These are phyloP conservation scores for Verticillium klebahnii DNA, from an alignment of 2,329 filamentous ascomycete genomes.

Conservation along the genomic window DNA sequence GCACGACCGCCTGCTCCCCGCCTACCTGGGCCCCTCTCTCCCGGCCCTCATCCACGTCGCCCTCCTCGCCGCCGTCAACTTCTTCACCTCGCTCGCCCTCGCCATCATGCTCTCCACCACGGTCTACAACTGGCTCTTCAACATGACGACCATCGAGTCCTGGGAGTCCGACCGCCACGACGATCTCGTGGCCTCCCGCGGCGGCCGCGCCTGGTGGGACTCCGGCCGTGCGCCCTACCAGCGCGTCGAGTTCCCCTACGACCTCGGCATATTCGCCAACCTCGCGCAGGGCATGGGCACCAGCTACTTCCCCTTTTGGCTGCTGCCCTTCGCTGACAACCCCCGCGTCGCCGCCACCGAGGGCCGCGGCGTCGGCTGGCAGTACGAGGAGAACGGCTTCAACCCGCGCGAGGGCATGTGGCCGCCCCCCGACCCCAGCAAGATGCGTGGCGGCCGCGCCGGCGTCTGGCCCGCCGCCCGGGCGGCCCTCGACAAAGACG, in stretches of 20 bases:
- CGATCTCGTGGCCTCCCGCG: conserved; percentile 43
- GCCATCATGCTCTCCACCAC: conserved; percentile 61
- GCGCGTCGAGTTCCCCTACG: conserved; percentile 76
- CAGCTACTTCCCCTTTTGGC: conserved; percentile 60
- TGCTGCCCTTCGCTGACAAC: conserved; percentile 59
- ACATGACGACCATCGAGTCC: conserved; percentile 75
- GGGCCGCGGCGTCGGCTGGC: conserved; percentile 45
- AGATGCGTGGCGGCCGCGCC: conserved; percentile 38
- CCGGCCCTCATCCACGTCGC: conserved; percentile 57
- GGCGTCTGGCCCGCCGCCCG: conserved; percentile 31
- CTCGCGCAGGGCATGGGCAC: conserved; percentile 73
- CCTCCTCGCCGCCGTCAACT: conserved; percentile 52
- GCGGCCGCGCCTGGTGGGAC: conserved; percentile 41
- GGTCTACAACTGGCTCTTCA: conserved; percentile 56
- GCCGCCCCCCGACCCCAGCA: conserved; percentile 62
- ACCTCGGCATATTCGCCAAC: conserved; percentile 71
- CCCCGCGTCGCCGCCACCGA: conserved; percentile 33
- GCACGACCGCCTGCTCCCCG: conserved; percentile 60
- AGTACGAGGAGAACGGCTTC: conserved; percentile 72
- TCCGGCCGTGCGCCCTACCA: conserved; percentile 38
- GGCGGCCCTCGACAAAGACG: conserved; percentile 22
- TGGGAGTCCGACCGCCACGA: conserved; percentile 69
- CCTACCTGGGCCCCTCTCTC: conserved; percentile 67
- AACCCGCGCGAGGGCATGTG: conserved; percentile 59
- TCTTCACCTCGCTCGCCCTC: conserved; percentile 57